Evolutionary conservation across 441 rosid species (phyloP).

Genomic region (Flueggea neowawraea): DNA sequence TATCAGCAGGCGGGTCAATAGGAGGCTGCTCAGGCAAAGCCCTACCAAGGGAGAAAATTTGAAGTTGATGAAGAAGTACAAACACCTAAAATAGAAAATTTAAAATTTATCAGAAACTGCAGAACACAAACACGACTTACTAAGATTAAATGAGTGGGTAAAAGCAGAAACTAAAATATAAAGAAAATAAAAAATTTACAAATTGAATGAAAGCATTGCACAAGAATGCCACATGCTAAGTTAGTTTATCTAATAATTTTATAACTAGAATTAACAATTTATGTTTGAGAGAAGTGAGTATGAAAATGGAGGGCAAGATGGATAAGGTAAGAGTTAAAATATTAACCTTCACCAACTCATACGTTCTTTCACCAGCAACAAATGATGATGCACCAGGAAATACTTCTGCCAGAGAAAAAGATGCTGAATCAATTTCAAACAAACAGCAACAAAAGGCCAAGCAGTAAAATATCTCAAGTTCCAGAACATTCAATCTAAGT

Average conservation of each 20-base stretch:
- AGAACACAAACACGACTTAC: background rate
- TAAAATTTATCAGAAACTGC: constrained; percentile 6
- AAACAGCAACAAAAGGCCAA: constrained; percentile 2
- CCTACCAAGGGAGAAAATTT: constrained; percentile 71
- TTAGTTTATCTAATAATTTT: no score
- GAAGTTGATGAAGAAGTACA: constrained; percentile 92
- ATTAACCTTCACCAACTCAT: constrained; percentile 88
- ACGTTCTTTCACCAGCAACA: constrained; percentile 74
- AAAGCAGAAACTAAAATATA: no score
- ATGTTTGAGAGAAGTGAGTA: background rate
- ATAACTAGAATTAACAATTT: no score
- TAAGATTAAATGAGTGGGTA: no score
- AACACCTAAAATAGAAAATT: constrained; percentile 50
- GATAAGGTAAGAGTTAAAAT: background rate
- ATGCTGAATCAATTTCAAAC: constrained; percentile 11
- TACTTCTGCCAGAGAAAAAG: constrained; percentile 35
- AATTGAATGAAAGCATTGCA: no score
- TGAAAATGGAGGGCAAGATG: background rate
- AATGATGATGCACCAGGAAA: constrained; percentile 63
- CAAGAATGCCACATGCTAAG: no score
- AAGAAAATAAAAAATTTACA: no score
- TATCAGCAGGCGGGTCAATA: constrained; percentile 38
- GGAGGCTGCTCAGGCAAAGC: constrained; percentile 83
- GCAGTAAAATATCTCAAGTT: background rate
- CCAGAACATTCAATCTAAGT: constrained; percentile 5